These are phyloP conservation scores for Lactifluus echinatus DNA, from an alignment of 768 basidiomycete genomes.

Conservation along the genomic window DNA sequence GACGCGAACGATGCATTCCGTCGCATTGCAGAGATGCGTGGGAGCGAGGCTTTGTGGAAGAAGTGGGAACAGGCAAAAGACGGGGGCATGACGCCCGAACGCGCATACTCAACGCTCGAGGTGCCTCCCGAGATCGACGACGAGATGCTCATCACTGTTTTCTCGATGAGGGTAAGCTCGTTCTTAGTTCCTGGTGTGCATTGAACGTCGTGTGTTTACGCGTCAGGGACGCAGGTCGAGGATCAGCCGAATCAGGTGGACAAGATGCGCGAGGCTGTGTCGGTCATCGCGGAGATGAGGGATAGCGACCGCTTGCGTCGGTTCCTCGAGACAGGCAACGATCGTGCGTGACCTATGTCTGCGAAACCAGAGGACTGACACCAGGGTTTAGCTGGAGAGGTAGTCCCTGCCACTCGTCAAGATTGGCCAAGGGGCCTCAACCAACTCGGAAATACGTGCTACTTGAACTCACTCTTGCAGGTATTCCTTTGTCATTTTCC, in stretches of 20 bases:
- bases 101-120: constrained; percentile 65
- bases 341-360: constrained; percentile 48
- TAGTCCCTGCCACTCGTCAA: constrained; percentile 39
- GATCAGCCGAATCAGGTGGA: constrained; percentile 61
- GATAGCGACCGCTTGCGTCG: constrained; percentile 63
- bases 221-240: constrained; percentile 41
- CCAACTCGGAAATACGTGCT: constrained; percentile 85
- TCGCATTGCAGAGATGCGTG: constrained; percentile 55
- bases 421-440: constrained; percentile 82
- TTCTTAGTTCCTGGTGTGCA: constrained; percentile 19
- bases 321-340: constrained; percentile 56
- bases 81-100: constrained; percentile 54
- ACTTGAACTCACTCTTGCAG: constrained; percentile 72
- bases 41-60: constrained; percentile 40
- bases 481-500: constrained; percentile 29
- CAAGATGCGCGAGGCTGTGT: constrained; percentile 64
- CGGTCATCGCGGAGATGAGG: constrained; percentile 64
- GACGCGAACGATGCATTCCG: constrained; percentile 61
- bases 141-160: constrained; percentile 67
- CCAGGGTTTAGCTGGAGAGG: constrained; percentile 49
- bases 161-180: constrained; percentile 50
- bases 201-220: constrained; percentile 9
- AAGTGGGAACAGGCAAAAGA: constrained; percentile 48
- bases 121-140: constrained; percentile 67
- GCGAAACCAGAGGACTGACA: background rate